Percentiles rank a stretch among this genome's conserved stretches.
These are phyloP conservation scores for Aspergillus asperescens DNA, from an alignment of 495 filamentous ascomycete genomes.

Conservation along the genomic window DNA sequence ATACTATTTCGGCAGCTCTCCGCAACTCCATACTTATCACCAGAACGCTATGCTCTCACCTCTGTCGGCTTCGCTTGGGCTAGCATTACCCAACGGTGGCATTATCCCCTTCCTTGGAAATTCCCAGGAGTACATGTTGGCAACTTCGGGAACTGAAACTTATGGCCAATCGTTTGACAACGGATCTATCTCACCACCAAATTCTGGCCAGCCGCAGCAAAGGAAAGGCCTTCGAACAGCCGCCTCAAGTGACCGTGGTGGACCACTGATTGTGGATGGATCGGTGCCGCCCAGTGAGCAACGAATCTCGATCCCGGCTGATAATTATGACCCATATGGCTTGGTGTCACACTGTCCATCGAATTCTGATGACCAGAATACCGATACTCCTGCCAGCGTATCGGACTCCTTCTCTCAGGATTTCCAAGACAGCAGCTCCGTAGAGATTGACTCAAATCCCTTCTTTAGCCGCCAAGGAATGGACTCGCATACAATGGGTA, in stretches of 20 bases:
- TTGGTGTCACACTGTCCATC: slow-evolving; percentile 33
- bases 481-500: slow-evolving; percentile 22
- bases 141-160: slow-evolving; percentile 30
- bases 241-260: slow-evolving; percentile 30
- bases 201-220: slow-evolving; percentile 17
- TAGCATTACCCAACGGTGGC: slow-evolving; percentile 43
- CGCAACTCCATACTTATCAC: slow-evolving; percentile 46
- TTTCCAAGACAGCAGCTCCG: slow-evolving; percentile 33
- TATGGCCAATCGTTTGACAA: slow-evolving; percentile 22
- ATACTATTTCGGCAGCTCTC: slow-evolving; percentile 57
- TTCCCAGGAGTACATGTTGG: slow-evolving; percentile 37
- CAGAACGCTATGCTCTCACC: slow-evolving; percentile 42
- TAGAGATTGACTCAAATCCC: slow-evolving; percentile 33
- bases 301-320: slow-evolving; percentile 24
- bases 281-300: slow-evolving; percentile 38
- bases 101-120: slow-evolving; percentile 40
- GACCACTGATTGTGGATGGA: slow-evolving; percentile 44
- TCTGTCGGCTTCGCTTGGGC: slow-evolving; percentile 44
- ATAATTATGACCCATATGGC: slow-evolving; percentile 31
- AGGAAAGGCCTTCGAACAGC: slow-evolving; percentile 22
- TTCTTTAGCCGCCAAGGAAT: slow-evolving; percentile 28
- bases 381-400: slow-evolving; percentile 38
- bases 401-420: slow-evolving; percentile 42
- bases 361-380: slow-evolving; percentile 39
- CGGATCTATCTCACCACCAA: slow-evolving; percentile 15